Evolutionary conservation across 2,329 filamentous ascomycete species (phyloP).

Genomic region (Pseudopithomyces maydicus): DNA sequence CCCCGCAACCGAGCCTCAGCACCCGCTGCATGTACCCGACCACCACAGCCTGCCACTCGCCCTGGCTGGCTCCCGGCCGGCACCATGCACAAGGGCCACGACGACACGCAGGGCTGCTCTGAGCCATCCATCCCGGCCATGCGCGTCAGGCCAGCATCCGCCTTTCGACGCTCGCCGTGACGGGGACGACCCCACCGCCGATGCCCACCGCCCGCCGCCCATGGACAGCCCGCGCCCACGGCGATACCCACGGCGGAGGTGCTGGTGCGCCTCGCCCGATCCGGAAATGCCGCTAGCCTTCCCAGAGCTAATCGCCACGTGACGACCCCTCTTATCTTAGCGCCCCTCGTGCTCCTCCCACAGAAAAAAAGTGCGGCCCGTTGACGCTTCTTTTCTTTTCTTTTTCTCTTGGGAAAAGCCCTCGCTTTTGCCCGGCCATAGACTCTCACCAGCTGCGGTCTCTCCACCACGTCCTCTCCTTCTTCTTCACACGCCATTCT

Average conservation of each 20-base stretch:
- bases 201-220: background rate
- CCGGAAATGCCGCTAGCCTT: no score
- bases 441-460: constrained; percentile 39
- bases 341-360: constrained; percentile 12
- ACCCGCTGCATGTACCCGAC: no score
- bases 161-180: no score
- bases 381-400: constrained; percentile 20
- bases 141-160: no score
- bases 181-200: background rate
- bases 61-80: no score
- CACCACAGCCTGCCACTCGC: background rate
- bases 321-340: constrained; percentile 6
- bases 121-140: no score
- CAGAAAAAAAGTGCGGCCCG: constrained; percentile 32
- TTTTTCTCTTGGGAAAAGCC: constrained; percentile 55
- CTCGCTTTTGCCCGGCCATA: constrained; percentile 63
- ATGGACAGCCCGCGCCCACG: no score
- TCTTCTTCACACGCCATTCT: constrained; percentile 28
- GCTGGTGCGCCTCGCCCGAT: no score
- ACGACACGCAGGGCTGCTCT: no score
- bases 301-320: constrained; percentile 5
- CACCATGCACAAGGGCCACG: no score
- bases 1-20: constrained; percentile 13
- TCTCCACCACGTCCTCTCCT: constrained; percentile 24
- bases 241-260: no score